A percentile compares a stretch with the other conserved stretches of the same genome.
Conservation (phyloP, 2,329 filamentous ascomycete genomes). For the Aspergillus sp. region DNA sequence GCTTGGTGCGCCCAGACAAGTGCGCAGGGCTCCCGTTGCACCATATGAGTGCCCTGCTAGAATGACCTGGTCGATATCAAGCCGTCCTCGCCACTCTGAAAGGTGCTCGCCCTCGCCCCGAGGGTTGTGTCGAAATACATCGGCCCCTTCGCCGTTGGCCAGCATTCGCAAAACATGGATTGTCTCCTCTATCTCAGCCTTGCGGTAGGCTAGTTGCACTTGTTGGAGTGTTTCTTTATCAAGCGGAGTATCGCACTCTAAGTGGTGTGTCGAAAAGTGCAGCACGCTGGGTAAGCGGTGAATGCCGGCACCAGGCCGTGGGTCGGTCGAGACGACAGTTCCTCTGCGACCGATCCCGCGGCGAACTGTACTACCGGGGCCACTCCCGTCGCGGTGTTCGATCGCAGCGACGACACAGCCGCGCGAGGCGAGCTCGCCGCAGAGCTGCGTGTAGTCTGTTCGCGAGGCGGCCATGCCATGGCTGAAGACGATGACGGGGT, state of each 20-base stretch:
- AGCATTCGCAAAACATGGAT: not conserved
- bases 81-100: not conserved
- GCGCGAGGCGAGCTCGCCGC: not conserved
- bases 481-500: not conserved
- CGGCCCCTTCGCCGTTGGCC: not conserved
- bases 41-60: not conserved
- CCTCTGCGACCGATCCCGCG: not conserved
- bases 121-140: not conserved
- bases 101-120: not conserved
- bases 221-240: not conserved
- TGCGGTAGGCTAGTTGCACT: not conserved
- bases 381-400: not conserved
- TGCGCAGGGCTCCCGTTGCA: not conserved
- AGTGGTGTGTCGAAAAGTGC: not conserved
- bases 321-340: not conserved
- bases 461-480: not conserved
- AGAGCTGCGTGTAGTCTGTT: conserved; percentile 1
- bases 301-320: not conserved
- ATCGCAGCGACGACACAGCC: not conserved
- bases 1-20: not conserved
- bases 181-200: not conserved
- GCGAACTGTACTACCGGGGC: not conserved
- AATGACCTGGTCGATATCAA: not conserved
- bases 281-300: not conserved
- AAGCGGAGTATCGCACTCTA: not conserved